A percentile compares a stretch with the other conserved stretches of the same genome.
Evolutionary conservation across 129 eudicot genomes (phyloP).

Genomic region (Flaveria linearis): DNA sequence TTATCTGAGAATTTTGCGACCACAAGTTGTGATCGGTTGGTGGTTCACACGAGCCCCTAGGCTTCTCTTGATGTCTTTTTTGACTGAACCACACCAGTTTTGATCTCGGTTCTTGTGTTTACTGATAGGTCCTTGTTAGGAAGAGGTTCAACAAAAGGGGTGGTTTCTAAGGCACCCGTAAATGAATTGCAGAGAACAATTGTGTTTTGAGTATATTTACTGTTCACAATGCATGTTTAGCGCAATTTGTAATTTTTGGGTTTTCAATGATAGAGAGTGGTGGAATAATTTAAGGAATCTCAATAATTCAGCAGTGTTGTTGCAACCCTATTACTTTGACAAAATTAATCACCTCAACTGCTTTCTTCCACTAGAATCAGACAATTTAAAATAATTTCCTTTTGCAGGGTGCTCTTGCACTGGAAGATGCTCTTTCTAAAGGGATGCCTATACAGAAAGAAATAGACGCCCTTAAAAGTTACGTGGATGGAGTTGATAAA

Average conservation of each 20-base stretch:
- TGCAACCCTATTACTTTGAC: not conserved
- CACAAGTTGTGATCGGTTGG: too few species aligned
- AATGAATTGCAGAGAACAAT: not conserved
- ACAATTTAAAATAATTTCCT: slow-evolving; percentile 6
- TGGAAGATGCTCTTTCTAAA: slow-evolving; percentile 86
- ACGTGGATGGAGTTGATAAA: slow-evolving; percentile 70
- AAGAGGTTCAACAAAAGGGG: not conserved
- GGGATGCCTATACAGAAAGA: slow-evolving; percentile 88
- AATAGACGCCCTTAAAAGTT: slow-evolving; percentile 59
- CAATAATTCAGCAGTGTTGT: not conserved
- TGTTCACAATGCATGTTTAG: slow-evolving; percentile 12
- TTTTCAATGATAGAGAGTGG: not conserved
- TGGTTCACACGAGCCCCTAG: too few species aligned
- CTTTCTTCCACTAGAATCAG: slow-evolving; percentile 15
- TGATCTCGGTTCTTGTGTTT: not conserved
- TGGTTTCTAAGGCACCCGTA: not conserved
- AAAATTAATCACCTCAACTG: not conserved
- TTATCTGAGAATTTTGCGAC: too few species aligned
- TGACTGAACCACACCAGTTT: too few species aligned
- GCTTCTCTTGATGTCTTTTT: too few species aligned
- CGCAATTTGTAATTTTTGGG: not conserved
- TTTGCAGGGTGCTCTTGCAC: slow-evolving; percentile 80
- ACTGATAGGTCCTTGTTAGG: not conserved
- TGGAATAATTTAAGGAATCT: not conserved
- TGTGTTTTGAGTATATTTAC: not conserved